Evolutionary conservation across 306 rosid species (phyloP).

Genomic region (Aeschynomene evenia): DNA sequence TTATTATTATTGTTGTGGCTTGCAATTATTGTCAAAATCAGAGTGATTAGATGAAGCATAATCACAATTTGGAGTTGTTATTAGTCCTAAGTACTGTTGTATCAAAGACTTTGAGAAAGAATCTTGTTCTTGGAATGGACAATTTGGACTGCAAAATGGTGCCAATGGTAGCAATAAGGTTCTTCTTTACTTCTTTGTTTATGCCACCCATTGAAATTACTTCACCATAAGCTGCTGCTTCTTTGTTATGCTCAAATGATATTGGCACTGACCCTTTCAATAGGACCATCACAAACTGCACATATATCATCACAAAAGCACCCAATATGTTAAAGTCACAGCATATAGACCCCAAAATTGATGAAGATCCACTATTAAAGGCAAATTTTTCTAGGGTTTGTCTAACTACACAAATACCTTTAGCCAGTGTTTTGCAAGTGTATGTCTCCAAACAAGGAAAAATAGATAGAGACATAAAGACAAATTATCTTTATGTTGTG

Average conservation of each 20-base stretch:
- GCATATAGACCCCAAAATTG: neutral
- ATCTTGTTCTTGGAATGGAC: slow-evolving; percentile 60
- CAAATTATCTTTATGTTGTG: too few relatives aligned
- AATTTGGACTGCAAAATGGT: slow-evolving; percentile 57
- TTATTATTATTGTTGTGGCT: too few relatives aligned
- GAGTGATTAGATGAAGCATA: neutral
- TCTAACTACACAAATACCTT: too few relatives aligned
- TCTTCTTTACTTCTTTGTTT: slow-evolving; percentile 65
- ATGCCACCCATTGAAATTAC: slow-evolving; percentile 91
- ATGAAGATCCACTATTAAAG: too few relatives aligned
- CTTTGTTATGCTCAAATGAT: slow-evolving; percentile 57
- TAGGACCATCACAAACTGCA: slow-evolving; percentile 89
- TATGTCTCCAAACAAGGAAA: too few relatives aligned
- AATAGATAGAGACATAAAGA: too few relatives aligned
- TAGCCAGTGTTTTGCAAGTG: too few relatives aligned
- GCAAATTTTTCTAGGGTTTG: too few relatives aligned
- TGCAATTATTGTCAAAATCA: too few relatives aligned
- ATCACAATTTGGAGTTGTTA: slow-evolving; percentile 54
- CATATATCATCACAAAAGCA: neutral
- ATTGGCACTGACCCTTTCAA: slow-evolving; percentile 82
- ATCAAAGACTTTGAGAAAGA: slow-evolving; percentile 82
- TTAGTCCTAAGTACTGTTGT: slow-evolving; percentile 53
- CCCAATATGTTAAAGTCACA: neutral
- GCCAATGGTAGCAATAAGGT: slow-evolving; percentile 62
- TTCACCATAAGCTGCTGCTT: slow-evolving; percentile 81